Base-by-base conservation (phyloP, 768 basidiomycete species). In the Russula brevipes region DNA sequence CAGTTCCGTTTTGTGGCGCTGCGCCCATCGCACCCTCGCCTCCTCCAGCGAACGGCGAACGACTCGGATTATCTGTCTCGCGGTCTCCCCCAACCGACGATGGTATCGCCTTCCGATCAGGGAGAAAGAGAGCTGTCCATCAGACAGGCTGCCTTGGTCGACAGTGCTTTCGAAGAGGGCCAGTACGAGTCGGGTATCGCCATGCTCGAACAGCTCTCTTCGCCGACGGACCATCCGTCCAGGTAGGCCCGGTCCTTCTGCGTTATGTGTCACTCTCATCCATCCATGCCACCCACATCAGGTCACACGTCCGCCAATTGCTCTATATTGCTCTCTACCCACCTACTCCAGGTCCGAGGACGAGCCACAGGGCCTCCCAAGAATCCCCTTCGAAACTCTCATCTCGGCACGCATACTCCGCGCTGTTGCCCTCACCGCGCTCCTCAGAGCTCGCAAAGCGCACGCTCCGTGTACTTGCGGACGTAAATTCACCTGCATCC, bases 151-250 rank as follows among this genome's bases (percentile, higher is more conserved):
- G 79, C 78, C 39, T 74, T 88, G 4, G 86, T 90, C 19, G 87
- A 91, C 70, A 84, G 80, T 57, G 85, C 85, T 62, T 82, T 91
- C 19, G 89, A 91, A 69, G 89, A 91, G 71, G 83, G 85, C 17
- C 87, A 89, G 61, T 89, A 87, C 66, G 85, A 88, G 68, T 78
- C 82, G 5, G 89, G 84, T 7, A 85, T 89, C 35, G 75, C 78
- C 14, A 73, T 82, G 33, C 79, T 91, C 1, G 82, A 83, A 61
- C 84, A 86, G 61, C 72, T 91, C 2, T 83, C 85, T 51, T 81
- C 83, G 0, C 70, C 80, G n/a, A 74, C 78, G 31, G 79, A 80
- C 72, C 83, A 74, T 56, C 88, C 88, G 8, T 80, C 81, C 11
- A 69, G 75, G 89, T 88, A 72, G 71, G 86, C 75, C 3, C 45